Base-by-base conservation (phyloP, 352 stramenopile genomes). In the Phytophthora europaea region DNA sequence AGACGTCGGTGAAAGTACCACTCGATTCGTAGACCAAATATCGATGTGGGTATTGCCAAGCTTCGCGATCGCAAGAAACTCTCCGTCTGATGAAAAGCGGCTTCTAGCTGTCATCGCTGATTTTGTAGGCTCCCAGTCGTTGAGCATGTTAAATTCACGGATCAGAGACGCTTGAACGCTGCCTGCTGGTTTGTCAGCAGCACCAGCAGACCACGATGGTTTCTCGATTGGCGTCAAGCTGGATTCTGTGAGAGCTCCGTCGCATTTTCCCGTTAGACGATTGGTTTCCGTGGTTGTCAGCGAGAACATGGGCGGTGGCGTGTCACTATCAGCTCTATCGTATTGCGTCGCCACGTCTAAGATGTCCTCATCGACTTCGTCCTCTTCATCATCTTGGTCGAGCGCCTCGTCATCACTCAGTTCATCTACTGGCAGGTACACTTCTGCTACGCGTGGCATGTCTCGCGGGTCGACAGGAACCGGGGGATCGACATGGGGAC, bases 1-100 rank as follows among this genome's bases (percentile, higher is more conserved):
- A 8, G 52, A 69, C 13, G 52, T 54, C 4, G 68, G 66, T 20
- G 74, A 73, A n/a, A 78, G 33, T 2, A 53, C 58, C n/a, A 73
- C 52, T 2, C 67, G 62, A n/a, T 81, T 70, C n/a, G 76, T 45
- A n/a, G 70, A 66, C 79, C 79, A 87, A 64, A 87, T 87, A 40
- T 84, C 74, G 48, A 87, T 77, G 16, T 83, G 69, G 7, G 64
- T 70, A 33, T 83, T 81, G 34, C 75, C 75, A 5, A 81, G 58
- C 53, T 79, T 81, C 18, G 79, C 68, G 23, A 83, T 73, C 2
- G 77, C 79, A 61, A 84, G 55, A 69, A 77, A 82, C 48, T 77
- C 47, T 45, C 79, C 79, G 47, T 87, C 70, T 18, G 63, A 58
- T 28, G 79, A 84, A 40, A 84, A 87, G 2, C 76, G 76, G 22